phyloP scores from a whole-genome alignment of 768 basidiomycete genomes.

The Boletus subcaerulescens region DNA sequence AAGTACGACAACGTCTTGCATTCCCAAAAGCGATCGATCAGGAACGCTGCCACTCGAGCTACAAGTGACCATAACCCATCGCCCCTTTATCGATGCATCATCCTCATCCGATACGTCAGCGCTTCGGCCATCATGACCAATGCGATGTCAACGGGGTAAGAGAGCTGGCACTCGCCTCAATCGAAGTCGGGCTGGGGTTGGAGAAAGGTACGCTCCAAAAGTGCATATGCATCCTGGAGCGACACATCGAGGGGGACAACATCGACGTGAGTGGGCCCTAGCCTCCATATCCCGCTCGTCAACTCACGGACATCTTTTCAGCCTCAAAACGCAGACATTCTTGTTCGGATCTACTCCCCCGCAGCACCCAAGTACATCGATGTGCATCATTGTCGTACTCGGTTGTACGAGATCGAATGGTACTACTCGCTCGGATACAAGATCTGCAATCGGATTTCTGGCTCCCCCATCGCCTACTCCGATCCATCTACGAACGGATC shows the following conservation, averaged over 20 bases:
- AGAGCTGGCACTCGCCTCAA: too few species aligned
- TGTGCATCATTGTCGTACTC: slow-evolving; percentile 3
- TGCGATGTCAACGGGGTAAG: too few species aligned
- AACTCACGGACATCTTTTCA: background rate
- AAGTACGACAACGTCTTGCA: background rate
- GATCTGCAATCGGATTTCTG: background rate
- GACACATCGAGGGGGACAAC: background rate
- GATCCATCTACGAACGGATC: background rate
- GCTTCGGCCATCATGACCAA: too few species aligned
- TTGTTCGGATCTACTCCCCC: slow-evolving; percentile 6
- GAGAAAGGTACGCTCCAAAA: background rate
- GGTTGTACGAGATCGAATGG: slow-evolving; percentile 1
- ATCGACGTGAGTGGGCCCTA: background rate
- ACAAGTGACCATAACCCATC: too few species aligned
- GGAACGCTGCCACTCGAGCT: too few species aligned
- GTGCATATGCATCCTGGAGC: background rate
- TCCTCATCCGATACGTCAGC: too few species aligned
- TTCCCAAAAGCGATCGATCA: background rate
- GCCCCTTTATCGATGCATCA: too few species aligned
- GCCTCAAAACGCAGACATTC: background rate
- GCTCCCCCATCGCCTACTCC: too few species aligned
- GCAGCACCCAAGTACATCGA: slow-evolving; percentile 11
- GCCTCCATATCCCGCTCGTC: background rate
- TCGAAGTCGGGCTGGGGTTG: slow-evolving; percentile 6
- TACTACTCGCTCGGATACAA: slow-evolving; percentile 8